Conservation (phyloP, 306 rosid genomes). For the Vicia sativa region DNA sequence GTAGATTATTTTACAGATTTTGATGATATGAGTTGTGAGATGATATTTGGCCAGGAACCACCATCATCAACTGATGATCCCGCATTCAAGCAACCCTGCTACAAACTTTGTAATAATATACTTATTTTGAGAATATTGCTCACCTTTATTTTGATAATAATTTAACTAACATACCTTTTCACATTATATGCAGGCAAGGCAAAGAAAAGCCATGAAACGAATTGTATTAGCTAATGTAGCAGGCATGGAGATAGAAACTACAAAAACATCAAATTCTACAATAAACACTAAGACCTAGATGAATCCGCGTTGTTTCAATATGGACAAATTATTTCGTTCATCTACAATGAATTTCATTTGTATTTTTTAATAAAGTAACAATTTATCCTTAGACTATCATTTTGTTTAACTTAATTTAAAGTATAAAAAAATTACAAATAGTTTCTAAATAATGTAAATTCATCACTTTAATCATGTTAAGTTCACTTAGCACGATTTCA, state of each 20-base stretch:
- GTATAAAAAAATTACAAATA: too few relatives aligned
- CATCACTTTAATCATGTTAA: too few relatives aligned
- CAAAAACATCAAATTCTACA: conserved; percentile 8
- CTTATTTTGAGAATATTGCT: not conserved
- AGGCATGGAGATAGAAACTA: conserved; percentile 15
- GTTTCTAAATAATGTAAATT: too few relatives aligned
- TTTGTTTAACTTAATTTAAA: too few relatives aligned
- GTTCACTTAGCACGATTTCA: too few relatives aligned
- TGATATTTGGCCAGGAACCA: conserved; percentile 87
- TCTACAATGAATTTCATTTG: too few relatives aligned
- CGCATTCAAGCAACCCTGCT: conserved; percentile 85
- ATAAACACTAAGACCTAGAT: too few relatives aligned
- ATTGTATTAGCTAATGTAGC: conserved; percentile 52
- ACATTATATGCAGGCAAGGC: conserved; percentile 67
- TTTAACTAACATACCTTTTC: conserved; percentile 14
- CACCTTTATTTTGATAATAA: conserved; percentile 16
- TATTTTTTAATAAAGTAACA: too few relatives aligned
- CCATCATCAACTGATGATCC: conserved; percentile 69
- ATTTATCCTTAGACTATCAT: too few relatives aligned
- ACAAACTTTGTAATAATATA: conserved; percentile 68
- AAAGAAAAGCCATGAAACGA: conserved; percentile 54
- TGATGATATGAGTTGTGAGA: conserved; percentile 94
- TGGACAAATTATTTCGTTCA: too few relatives aligned
- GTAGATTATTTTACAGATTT: conserved; percentile 56
- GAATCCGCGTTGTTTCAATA: too few relatives aligned